Percentiles rank a stretch among this genome's conserved stretches.
These are phyloP conservation scores for Acorus gramineus DNA, from an alignment of 106 monocot species.

Conservation along the genomic window DNA sequence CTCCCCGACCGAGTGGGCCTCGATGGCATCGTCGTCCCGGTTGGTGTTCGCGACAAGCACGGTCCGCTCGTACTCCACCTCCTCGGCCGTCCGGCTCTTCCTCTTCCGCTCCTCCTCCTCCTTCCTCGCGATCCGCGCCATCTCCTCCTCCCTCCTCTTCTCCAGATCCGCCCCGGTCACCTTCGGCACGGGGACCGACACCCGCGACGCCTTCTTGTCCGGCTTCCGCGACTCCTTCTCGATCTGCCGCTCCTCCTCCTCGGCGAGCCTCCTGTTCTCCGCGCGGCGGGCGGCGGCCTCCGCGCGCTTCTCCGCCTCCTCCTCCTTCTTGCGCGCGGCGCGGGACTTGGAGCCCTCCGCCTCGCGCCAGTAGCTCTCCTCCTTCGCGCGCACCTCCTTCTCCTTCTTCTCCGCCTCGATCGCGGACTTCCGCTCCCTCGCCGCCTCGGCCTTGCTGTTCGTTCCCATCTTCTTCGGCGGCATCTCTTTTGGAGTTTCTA, in stretches of 20 bases:
- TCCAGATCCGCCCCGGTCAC: constrained; percentile 60
- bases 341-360: constrained; percentile 65
- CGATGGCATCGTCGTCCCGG: constrained; percentile 76
- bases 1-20: constrained; percentile 80
- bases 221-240: constrained; percentile 49
- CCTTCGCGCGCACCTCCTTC: constrained; percentile 28
- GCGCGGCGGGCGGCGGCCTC: constrained; percentile 65
- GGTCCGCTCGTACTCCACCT: constrained; percentile 62
- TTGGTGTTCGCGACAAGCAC: constrained; percentile 85
- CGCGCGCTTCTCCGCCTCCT: constrained; percentile 78
- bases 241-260: constrained; percentile 58
- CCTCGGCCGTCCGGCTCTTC: constrained; percentile 10
- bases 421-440: constrained; percentile 46
- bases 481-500: background rate
- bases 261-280: constrained; percentile 67
- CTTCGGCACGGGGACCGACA: constrained; percentile 72
- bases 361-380: constrained; percentile 53
- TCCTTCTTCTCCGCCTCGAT: constrained; percentile 46
- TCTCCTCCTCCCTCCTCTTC: constrained; percentile 58
- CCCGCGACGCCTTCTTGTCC: constrained; percentile 69
- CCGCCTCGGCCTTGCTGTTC: constrained; percentile 83
- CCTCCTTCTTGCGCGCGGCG: constrained; percentile 46
- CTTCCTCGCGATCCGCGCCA: constrained; percentile 25
- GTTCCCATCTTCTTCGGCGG: constrained; percentile 98
- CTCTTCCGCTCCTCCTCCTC: constrained; percentile 69